phyloP scores from a whole-genome alignment of 108 stramenopile species.

The Chaetoceros tenuissimus region DNA sequence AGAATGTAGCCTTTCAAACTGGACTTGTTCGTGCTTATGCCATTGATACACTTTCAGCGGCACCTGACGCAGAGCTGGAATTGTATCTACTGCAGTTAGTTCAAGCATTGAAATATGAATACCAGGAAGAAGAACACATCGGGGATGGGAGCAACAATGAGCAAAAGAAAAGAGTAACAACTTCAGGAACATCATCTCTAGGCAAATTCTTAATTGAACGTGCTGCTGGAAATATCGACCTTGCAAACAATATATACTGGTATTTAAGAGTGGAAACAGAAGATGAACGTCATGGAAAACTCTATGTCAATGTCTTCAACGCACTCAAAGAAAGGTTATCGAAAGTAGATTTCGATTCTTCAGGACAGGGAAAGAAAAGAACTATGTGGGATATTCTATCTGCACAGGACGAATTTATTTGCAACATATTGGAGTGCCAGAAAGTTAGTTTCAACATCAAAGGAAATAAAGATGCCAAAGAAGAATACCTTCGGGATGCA shows the following conservation, averaged over 20 bases:
- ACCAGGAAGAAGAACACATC: slow-evolving; percentile 1
- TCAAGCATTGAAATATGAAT: slow-evolving; percentile 95
- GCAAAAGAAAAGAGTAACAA: neutral
- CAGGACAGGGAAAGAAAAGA: neutral
- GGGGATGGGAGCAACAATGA: neutral
- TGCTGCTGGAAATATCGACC: slow-evolving; percentile 74
- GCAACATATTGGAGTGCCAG: slow-evolving; percentile 79
- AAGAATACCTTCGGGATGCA: slow-evolving; percentile 57
- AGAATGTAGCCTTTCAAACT: slow-evolving; percentile 86
- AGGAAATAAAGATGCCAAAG: slow-evolving; percentile 87
- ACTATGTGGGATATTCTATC: slow-evolving; percentile 70
- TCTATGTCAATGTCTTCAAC: slow-evolving; percentile 73
- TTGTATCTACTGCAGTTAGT: slow-evolving; percentile 95
- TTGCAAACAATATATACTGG: slow-evolving; percentile 96
- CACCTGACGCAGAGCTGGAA: slow-evolving; percentile 91
- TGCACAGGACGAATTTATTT: slow-evolving; percentile 73
- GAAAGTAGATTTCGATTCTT: slow-evolving; percentile 13
- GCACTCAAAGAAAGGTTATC: slow-evolving; percentile 51
- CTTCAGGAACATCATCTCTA: slow-evolving; percentile 48
- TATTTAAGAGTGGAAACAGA: slow-evolving; percentile 84
- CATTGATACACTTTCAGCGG: slow-evolving; percentile 82
- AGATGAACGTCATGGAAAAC: slow-evolving; percentile 74
- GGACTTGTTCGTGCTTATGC: slow-evolving; percentile 90
- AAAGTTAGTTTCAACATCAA: slow-evolving; percentile 41
- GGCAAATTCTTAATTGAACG: slow-evolving; percentile 87